A percentile compares a stretch with the other conserved stretches of the same genome.
These are phyloP conservation scores for Haberlea rhodopensis DNA, from an alignment of 257 asterid genomes.

Conservation along the genomic window DNA sequence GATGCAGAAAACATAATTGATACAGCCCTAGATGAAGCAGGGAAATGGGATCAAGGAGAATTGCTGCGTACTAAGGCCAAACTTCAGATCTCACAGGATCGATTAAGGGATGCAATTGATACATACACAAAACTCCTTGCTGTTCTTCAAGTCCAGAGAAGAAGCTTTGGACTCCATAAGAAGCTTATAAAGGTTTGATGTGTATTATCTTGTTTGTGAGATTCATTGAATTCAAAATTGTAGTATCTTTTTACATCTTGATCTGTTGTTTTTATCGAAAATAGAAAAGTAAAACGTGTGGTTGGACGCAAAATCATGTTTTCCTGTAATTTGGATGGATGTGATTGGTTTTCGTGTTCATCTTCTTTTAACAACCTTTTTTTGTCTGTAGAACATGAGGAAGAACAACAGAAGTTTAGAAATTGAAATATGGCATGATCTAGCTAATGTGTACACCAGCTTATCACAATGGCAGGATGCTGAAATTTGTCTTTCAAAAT, in stretches of 20 bases:
- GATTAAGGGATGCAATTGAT: slow-evolving; percentile 53
- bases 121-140: slow-evolving; percentile 85
- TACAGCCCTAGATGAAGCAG: slow-evolving; percentile 87
- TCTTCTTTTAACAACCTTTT: neutral
- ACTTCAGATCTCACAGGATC: slow-evolving; percentile 70
- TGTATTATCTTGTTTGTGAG: slow-evolving; percentile 3
- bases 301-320: neutral
- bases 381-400: slow-evolving; percentile 45
- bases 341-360: neutral
- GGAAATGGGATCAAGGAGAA: slow-evolving; percentile 89
- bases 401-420: slow-evolving; percentile 46
- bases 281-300: neutral
- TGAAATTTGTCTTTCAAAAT: slow-evolving; percentile 77
- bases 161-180: slow-evolving; percentile 45
- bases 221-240: slow-evolving; percentile 4
- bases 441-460: slow-evolving; percentile 72
- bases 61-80: slow-evolving; percentile 69
- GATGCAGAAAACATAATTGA: slow-evolving; percentile 76
- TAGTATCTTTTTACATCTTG: neutral
- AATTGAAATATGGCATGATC: slow-evolving; percentile 93
- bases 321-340: neutral
- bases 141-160: slow-evolving; percentile 76
- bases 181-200: slow-evolving; percentile 53
- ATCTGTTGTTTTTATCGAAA: neutral
- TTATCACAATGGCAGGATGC: slow-evolving; percentile 89